Evolutionary conservation across 768 basidiomycete species (phyloP).

Genomic region (Boletus sp.): DNA sequence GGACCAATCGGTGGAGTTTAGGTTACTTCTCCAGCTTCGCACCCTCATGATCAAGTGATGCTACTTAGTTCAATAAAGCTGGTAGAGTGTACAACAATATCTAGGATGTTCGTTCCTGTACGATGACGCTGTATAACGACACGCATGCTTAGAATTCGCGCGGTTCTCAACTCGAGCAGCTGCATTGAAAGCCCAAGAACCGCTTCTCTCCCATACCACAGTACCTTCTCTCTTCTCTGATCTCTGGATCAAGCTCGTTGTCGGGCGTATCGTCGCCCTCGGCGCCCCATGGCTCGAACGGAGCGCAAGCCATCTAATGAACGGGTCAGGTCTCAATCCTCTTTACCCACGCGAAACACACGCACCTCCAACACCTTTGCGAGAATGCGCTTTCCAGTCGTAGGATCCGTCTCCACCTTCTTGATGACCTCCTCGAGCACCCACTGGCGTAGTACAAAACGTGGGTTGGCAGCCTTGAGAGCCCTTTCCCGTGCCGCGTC

Average conservation of each 20-base stretch:
- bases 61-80: not conserved
- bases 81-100: not conserved
- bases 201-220: constrained; percentile 74
- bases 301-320: constrained; percentile 78
- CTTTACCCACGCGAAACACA: not conserved
- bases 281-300: constrained; percentile 86
- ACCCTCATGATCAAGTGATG: constrained; percentile 19
- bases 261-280: constrained; percentile 50
- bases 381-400: constrained; percentile 62
- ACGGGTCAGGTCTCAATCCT: not conserved
- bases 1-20: constrained; percentile 11
- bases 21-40: constrained; percentile 13
- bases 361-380: constrained; percentile 80
- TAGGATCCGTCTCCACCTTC: constrained; percentile 63
- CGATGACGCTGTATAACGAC: not conserved
- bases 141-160: not conserved
- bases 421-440: constrained; percentile 89
- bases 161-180: constrained; percentile 71
- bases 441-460: constrained; percentile 95
- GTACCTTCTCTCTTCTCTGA: constrained; percentile 65
- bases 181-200: constrained; percentile 90
- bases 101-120: not conserved
- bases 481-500: constrained; percentile 47
- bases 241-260: constrained; percentile 51
- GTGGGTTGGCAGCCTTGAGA: constrained; percentile 69